A percentile compares a stretch with the other conserved stretches of the same genome.
These are phyloP conservation scores for Citeromyces matritensis DNA, from an alignment of 805 yeast genomes.

Conservation along the genomic window DNA sequence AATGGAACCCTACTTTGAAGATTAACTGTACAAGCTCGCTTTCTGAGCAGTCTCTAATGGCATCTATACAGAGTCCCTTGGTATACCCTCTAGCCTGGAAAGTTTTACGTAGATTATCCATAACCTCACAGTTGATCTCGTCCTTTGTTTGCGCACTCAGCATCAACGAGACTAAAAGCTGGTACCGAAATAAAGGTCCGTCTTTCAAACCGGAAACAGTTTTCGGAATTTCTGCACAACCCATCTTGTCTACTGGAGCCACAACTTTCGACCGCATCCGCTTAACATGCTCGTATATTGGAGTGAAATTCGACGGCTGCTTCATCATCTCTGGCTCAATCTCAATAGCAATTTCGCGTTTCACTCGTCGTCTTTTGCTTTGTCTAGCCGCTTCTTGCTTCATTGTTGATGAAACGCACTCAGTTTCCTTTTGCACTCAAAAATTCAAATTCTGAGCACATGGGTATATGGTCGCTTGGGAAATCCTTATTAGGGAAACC, in stretches of 20 bases:
- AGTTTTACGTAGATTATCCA: conserved; percentile 40
- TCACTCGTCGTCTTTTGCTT: background rate
- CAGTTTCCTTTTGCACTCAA: background rate
- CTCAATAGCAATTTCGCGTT: background rate
- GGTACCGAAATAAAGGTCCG: conserved; percentile 43
- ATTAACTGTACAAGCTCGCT: conserved; percentile 48
- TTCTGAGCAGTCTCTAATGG: conserved; percentile 33
- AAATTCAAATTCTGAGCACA: conserved; percentile 16
- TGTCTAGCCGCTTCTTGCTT: background rate
- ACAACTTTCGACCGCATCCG: conserved; percentile 46
- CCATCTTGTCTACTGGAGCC: conserved; percentile 87
- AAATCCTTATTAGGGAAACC: conserved; percentile 42
- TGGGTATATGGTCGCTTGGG: conserved; percentile 41
- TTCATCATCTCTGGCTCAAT: conserved; percentile 1
- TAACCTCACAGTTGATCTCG: conserved; percentile 65
- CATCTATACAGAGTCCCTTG: conserved; percentile 45
- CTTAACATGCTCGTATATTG: conserved; percentile 44
- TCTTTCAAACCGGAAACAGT: conserved; percentile 18
- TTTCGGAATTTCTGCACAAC: conserved; percentile 53
- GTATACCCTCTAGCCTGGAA: conserved; percentile 19
- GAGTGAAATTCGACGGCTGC: conserved; percentile 36
- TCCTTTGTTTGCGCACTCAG: conserved; percentile 88
- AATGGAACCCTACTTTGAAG: conserved; percentile 78
- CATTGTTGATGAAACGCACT: background rate
- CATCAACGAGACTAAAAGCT: conserved; percentile 68